Evolutionary conservation across 139 green algal species (phyloP), one percentile per base, ranked within the genome.

Genomic region (Pseudopediastrum boryanum): DNA sequence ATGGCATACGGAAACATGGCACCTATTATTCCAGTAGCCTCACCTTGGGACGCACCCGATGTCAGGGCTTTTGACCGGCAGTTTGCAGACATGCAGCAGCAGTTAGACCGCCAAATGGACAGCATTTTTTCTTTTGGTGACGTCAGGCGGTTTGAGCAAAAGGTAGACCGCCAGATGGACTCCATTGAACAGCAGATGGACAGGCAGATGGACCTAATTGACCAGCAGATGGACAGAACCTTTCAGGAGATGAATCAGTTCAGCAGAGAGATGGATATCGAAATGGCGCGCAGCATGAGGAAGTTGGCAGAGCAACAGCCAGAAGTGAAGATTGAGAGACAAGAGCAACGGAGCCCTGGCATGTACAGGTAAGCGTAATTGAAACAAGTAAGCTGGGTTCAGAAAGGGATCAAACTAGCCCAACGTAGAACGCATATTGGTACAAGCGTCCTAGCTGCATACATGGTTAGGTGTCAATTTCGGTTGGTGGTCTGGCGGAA

Each of bases 171-270:
- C n/a, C n/a, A n/a, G n/a, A n/a, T n/a, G 51, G n/a, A 29, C 51
- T 10, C 51, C 69, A 0, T 77, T 68, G 54, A 69, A 27, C 38
- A 70, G 39, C 71, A n/a, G n/a, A 70, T 70, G 54, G 39, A 56
- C 2, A 10, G 44, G 23, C 39, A 80, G 39, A 72, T 72, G 25
- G 44, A 77, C 3, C 38, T 23, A 4, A 74, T 84, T 12, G 63
- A 80, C 50, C 63, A 67, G 21, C 67, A 35, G 35, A 56, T 39
- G 13, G n/a, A 66, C 56, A 39, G 62, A 1, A 66, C 54, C 3
- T 69, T 71, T 52, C 52, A 44, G 13, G 59, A 87, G 62, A 76
- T 84, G 71, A 77, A 87, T 25, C 51, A 27, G 64, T 50, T 25
- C 81, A 79, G 75, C 75, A 50, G 29, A n/a, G 39, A 75, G 33